Percentiles rank a stretch among this genome's conserved stretches.
These are phyloP conservation scores for Jaltomata sinuosa DNA, from an alignment of 257 asterid species.

Conservation along the genomic window DNA sequence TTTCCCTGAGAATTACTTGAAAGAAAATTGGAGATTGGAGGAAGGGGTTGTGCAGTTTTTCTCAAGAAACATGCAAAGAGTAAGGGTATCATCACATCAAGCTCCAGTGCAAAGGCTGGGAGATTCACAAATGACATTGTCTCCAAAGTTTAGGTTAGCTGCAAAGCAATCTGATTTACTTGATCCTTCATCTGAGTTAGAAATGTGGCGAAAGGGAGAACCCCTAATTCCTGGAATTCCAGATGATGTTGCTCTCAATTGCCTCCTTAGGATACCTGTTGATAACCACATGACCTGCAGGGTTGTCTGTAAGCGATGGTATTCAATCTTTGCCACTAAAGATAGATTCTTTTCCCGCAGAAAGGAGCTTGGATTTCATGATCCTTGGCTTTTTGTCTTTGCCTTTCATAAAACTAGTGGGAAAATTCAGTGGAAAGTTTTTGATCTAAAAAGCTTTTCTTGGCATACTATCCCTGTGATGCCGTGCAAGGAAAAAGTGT, in stretches of 20 bases:
- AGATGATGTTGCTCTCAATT: constrained; percentile 80
- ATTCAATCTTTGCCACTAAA: constrained; percentile 59
- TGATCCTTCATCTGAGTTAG: constrained; percentile 40
- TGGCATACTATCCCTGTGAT: constrained; percentile 91
- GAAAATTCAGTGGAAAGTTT: constrained; percentile 81
- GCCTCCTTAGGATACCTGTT: constrained; percentile 84
- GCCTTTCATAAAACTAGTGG: constrained; percentile 80
- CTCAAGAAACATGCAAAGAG: constrained; percentile 40
- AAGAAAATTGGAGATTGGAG: neutral
- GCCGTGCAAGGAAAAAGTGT: constrained; percentile 90
- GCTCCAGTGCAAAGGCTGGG: constrained; percentile 79
- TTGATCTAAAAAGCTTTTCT: constrained; percentile 46
- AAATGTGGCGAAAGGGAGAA: constrained; percentile 41
- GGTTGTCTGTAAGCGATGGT: constrained; percentile 73
- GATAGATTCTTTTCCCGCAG: constrained; percentile 66
- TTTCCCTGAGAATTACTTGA: neutral
- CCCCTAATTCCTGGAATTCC: constrained; percentile 85
- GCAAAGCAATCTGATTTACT: constrained; percentile 35
- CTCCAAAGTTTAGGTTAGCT: constrained; percentile 70
- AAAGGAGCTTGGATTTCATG: constrained; percentile 69
- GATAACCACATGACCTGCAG: constrained; percentile 41
- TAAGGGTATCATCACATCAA: constrained; percentile 67
- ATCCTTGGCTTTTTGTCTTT: constrained; percentile 85
- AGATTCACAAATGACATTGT: constrained; percentile 74
- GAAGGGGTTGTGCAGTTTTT: neutral